Base-by-base conservation (phyloP, 148 eudicot species). In the Selenicereus undatus region DNA sequence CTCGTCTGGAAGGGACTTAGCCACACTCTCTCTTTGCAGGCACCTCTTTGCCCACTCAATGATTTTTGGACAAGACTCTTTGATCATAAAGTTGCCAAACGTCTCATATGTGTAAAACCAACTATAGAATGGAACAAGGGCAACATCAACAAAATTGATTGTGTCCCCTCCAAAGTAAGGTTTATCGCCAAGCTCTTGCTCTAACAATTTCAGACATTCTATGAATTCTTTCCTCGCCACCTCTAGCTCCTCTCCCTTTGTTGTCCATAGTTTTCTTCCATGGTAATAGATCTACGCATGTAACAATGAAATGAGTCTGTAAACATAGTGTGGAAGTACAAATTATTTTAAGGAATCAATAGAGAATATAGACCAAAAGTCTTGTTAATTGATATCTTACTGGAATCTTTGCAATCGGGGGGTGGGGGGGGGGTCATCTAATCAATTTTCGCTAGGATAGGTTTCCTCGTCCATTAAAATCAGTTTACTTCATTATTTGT, bases 11-110 rank as follows among this genome's bases (percentile, higher is more conserved):
- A 81, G 78, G 60, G 78, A 60, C 54, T 64, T 50, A 50, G 73
- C n/a, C 17, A 81, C 79, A 14, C 73, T 69, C 42, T 69, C 73
- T 30, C 18, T 69, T 17, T 29, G 18, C 42, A 69, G 9, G 39
- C 83, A 81, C 60, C 74, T 81, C 58, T 81, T 45, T 20, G 74
- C 83, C 83, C 83, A 81, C 22, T 18, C 74, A 5, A 75, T 43
- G 13, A 81, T 29, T 39, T 65, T 81, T 26, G 79, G 83, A 45
- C 83, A 81, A 26, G 62, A 68, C 1, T 30, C 74, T 35, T 74
- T 65, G 22, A 81, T 3, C 32, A 32, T 81, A 30, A 81, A 64
- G 30, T 75, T 81, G 5, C 79, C 78, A 5, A 62, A 24, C 1
- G 45, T 75, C 71, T 81, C 78, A 30, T 26, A 66, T 7, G 72